Percentiles rank a stretch among this genome's conserved stretches.
phyloP scores from a whole-genome alignment of 306 rosid genomes.

The Trichosanthes truncata region DNA sequence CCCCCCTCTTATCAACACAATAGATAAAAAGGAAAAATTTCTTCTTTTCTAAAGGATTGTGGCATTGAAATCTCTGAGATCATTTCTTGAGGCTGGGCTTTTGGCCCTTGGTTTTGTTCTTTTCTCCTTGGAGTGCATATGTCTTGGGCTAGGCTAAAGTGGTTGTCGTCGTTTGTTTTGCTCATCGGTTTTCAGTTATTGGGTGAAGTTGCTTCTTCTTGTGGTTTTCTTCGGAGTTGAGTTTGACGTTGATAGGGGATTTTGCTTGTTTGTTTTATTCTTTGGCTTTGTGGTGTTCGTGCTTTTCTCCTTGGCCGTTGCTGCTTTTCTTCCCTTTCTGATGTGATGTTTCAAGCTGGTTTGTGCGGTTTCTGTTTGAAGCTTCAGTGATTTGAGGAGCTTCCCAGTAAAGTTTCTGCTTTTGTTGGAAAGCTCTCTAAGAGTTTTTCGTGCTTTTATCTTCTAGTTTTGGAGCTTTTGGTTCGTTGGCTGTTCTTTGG shows the following conservation, averaged over 20 bases:
- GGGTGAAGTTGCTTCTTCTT: not conserved
- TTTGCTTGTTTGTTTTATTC: not conserved
- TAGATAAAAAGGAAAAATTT: not conserved
- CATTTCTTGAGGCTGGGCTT: not conserved
- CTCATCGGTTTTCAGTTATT: not conserved
- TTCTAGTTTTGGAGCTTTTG: too few relatives aligned
- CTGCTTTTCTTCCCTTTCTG: not conserved
- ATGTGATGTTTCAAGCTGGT: not conserved
- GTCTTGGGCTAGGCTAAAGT: not conserved
- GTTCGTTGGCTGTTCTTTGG: not conserved
- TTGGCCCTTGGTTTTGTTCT: not conserved
- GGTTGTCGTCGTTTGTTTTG: not conserved
- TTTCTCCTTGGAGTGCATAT: not conserved
- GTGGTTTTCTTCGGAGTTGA: not conserved
- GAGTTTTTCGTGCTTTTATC: not conserved
- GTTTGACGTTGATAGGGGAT: not conserved
- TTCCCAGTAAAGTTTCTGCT: not conserved
- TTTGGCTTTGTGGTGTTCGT: not conserved
- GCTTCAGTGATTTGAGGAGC: not conserved
- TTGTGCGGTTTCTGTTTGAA: not conserved
- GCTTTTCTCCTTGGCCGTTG: not conserved
- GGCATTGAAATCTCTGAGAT: not conserved
- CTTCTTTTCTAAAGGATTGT: not conserved
- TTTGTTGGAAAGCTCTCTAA: not conserved
- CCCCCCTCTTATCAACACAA: not conserved